Percentiles rank a stretch among this genome's conserved stretches.
phyloP scores from a whole-genome alignment of 163 green algal species.

The Smithsoniella earleae region DNA sequence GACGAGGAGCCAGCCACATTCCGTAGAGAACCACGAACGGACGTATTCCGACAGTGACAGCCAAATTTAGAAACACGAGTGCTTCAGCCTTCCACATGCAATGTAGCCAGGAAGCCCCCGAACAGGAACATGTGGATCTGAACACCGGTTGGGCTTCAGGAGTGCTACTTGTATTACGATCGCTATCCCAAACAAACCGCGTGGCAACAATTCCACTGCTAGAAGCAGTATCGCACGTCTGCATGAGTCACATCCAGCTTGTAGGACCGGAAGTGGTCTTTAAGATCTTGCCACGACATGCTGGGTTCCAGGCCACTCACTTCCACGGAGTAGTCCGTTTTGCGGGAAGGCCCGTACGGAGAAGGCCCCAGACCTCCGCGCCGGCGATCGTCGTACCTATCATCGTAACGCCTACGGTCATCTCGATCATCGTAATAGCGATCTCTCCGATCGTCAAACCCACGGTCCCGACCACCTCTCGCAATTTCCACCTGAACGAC shows the following conservation, averaged over 20 bases:
- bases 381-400: slow-evolving; percentile 30
- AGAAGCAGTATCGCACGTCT: slow-evolving; percentile 1
- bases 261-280: slow-evolving; percentile 50
- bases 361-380: slow-evolving; percentile 36
- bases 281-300: slow-evolving; percentile 69
- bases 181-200: too few relatives aligned
- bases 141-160: too few relatives aligned
- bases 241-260: slow-evolving; percentile 28
- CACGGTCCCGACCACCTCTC: slow-evolving; percentile 25
- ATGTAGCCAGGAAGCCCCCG: too few relatives aligned
- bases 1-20: too few relatives aligned
- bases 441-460: background rate
- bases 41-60: too few relatives aligned
- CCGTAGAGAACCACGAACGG: too few relatives aligned
- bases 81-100: too few relatives aligned
- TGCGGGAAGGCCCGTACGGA: slow-evolving; percentile 41
- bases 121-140: too few relatives aligned
- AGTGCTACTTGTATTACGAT: too few relatives aligned
- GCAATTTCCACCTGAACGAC: slow-evolving; percentile 9
- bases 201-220: too few relatives aligned
- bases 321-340: slow-evolving; percentile 48
- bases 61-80: too few relatives aligned
- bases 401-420: background rate
- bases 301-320: slow-evolving; percentile 54
- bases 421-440: background rate